These are phyloP conservation scores for Novymonas esmeraldas DNA, from an alignment of 208 protist genomes.

Conservation along the genomic window DNA sequence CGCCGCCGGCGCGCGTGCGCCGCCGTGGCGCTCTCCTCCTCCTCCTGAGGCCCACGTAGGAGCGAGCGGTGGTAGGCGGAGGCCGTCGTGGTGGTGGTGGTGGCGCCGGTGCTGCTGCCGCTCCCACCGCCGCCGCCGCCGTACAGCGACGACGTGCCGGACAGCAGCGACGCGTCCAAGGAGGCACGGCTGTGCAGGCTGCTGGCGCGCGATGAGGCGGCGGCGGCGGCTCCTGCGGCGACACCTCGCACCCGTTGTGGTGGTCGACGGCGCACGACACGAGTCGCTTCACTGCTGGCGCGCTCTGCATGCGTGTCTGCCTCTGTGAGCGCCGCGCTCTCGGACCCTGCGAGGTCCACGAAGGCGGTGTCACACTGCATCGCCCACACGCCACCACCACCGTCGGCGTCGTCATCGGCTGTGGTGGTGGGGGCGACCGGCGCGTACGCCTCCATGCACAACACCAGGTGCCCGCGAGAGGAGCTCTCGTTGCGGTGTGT, in stretches of 20 bases:
- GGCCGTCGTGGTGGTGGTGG: constrained; percentile 3
- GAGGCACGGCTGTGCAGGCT: constrained; percentile 26
- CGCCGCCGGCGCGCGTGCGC: constrained; percentile 30
- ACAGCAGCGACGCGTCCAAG: constrained; percentile 9
- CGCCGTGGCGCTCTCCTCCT: constrained; percentile 19
- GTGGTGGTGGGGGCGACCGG: not conserved
- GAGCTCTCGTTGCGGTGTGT: constrained; percentile 58
- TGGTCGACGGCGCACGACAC: no score
- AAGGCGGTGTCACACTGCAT: constrained; percentile 51
- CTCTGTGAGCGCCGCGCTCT: constrained; percentile 40
- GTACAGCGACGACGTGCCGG: constrained; percentile 2
- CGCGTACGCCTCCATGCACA: constrained; percentile 40
- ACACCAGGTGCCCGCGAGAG: constrained; percentile 50
- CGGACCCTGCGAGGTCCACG: constrained; percentile 73
- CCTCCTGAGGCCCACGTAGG: constrained; percentile 19
- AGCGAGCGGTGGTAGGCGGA: constrained; percentile 16
- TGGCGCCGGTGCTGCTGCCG: constrained; percentile 6
- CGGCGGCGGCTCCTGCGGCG: not conserved
- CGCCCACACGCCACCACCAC: not conserved
- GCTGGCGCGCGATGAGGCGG: constrained; percentile 15
- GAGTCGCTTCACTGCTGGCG: no score
- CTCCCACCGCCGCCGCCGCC: constrained; percentile 9
- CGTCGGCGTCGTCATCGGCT: constrained; percentile 2
- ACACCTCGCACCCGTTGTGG: not conserved
- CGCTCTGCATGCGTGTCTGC: not conserved